Evolutionary conservation across 2,329 filamentous ascomycete genomes (phyloP).

Genomic region (Colletotrichum melonis): DNA sequence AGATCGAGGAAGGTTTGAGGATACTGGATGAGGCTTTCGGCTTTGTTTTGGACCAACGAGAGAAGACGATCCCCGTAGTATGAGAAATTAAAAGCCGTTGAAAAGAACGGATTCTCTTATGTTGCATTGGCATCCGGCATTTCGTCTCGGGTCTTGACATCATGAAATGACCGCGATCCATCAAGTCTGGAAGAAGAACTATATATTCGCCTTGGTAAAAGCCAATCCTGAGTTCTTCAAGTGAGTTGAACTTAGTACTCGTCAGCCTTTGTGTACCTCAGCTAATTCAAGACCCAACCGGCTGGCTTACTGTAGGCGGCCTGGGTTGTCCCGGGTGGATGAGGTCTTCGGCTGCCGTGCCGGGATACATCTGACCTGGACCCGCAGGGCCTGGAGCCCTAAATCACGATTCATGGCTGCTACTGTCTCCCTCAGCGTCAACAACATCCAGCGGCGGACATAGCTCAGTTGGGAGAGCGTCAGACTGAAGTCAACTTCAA

Average conservation of each 20-base stretch:
- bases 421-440: accelerated
- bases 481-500: slow-evolving; percentile 35
- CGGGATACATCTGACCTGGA: neutral
- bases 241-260: too few relatives aligned
- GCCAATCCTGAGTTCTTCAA: too few relatives aligned
- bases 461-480: slow-evolving; percentile 36
- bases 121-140: neutral
- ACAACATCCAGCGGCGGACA: slow-evolving; percentile 26
- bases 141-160: too few relatives aligned
- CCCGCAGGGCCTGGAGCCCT: slow-evolving; percentile 15
- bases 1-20: slow-evolving; percentile 56
- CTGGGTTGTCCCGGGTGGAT: neutral
- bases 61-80: neutral
- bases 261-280: too few relatives aligned
- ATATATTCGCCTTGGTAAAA: too few relatives aligned
- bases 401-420: neutral
- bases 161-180: too few relatives aligned
- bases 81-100: neutral
- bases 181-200: too few relatives aligned
- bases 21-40: slow-evolving; percentile 63
- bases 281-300: too few relatives aligned
- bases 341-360: neutral
- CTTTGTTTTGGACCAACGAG: neutral
- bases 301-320: too few relatives aligned
- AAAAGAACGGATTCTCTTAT: neutral